phyloP scores from a whole-genome alignment of 176 grass and related monocot genomes.

The Phragmites australis region DNA sequence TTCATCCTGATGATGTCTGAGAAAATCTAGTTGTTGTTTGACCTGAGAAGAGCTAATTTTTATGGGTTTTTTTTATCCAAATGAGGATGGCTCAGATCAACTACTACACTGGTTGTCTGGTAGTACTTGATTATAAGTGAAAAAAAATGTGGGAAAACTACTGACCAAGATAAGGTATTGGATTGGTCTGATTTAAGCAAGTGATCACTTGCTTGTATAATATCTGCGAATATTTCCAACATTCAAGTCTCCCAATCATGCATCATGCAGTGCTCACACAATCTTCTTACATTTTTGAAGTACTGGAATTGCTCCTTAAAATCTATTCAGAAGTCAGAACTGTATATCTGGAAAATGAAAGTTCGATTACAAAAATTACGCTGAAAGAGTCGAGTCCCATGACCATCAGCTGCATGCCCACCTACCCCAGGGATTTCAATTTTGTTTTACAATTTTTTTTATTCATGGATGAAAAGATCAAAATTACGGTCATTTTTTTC shows the following conservation, averaged over 20 bases:
- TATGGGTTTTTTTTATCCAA: background rate
- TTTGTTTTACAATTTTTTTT: no score
- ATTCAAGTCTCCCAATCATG: background rate
- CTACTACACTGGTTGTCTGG: no score
- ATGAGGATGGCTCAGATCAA: background rate
- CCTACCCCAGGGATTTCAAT: no score
- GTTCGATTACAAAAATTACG: background rate
- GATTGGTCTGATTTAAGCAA: background rate
- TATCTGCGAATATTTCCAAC: background rate
- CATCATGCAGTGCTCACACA: no score
- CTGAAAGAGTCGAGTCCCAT: background rate
- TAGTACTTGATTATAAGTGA: background rate
- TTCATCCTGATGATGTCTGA: background rate
- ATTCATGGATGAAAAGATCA: no score
- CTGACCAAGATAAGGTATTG: background rate
- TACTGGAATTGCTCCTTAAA: background rate
- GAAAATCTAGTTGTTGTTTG: background rate
- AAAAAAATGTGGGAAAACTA: background rate
- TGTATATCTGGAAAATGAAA: background rate
- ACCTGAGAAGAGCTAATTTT: background rate
- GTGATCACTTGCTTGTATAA: background rate
- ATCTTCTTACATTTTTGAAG: background rate
- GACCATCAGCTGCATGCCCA: background rate
- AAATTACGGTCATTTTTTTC: no score
- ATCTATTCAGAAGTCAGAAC: background rate